Conservation (phyloP, 2,329 filamentous ascomycete species). For the Geosmithia putterillii region DNA sequence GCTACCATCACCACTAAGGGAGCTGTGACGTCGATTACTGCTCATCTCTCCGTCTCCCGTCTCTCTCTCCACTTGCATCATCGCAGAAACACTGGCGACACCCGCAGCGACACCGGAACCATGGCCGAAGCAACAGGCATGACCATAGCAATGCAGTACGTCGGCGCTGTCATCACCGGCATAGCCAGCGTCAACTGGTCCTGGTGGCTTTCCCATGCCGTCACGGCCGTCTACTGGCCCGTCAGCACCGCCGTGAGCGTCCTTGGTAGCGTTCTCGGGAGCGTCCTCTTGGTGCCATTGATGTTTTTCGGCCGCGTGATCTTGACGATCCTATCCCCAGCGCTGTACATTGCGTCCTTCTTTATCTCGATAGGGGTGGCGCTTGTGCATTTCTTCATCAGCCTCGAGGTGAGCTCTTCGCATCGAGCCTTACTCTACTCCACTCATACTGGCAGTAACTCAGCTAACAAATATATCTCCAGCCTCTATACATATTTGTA, state of each 20-base stretch:
- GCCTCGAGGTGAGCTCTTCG: slow-evolving; percentile 20
- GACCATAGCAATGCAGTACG: slow-evolving; percentile 10
- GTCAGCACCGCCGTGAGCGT: no score
- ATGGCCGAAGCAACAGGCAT: slow-evolving; percentile 4
- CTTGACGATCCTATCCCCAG: slow-evolving; percentile 21
- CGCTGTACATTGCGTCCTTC: slow-evolving; percentile 19
- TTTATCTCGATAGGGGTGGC: slow-evolving; percentile 9
- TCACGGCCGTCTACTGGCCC: slow-evolving; percentile 14
- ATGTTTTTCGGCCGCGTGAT: slow-evolving; percentile 13
- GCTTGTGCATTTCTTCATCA: slow-evolving; percentile 13
- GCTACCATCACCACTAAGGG: background rate
- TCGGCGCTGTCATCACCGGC: slow-evolving; percentile 11
- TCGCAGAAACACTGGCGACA: background rate
- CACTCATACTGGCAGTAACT: slow-evolving; percentile 1
- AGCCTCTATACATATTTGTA: slow-evolving; percentile 32
- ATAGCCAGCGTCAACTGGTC: slow-evolving; percentile 13
- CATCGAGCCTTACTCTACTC: background rate
- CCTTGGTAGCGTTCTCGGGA: no score
- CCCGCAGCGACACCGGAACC: background rate
- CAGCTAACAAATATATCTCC: background rate
- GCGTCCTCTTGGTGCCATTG: slow-evolving; percentile 16
- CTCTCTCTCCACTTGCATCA: background rate
- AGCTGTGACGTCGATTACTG: background rate
- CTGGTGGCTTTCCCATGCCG: slow-evolving; percentile 6
- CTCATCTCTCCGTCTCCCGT: background rate